These are phyloP conservation scores for Lodderomyces metapsilosis DNA, from an alignment of 1,139 yeast species.

Conservation along the genomic window DNA sequence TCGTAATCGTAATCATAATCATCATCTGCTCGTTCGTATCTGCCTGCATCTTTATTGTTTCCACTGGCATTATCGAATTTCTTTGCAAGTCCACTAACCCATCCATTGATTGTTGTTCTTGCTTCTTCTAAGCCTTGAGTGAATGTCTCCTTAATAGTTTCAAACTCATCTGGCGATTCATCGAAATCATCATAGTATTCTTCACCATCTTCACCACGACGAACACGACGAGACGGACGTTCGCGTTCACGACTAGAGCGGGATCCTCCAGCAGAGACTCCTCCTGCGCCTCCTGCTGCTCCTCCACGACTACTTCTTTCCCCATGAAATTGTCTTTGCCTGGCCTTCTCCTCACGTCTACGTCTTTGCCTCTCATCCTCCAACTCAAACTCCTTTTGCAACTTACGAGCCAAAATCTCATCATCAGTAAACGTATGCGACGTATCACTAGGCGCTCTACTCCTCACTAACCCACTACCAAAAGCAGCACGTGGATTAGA, in stretches of 20 bases:
- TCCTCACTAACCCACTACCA: constrained; percentile 7
- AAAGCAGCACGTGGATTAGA: not conserved
- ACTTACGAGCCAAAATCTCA: constrained; percentile 76
- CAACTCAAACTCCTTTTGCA: constrained; percentile 68
- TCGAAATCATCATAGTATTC: constrained; percentile 43
- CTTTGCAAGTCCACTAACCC: constrained; percentile 76
- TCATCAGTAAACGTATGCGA: constrained; percentile 47
- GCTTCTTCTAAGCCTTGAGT: constrained; percentile 85
- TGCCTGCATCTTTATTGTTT: constrained; percentile 14
- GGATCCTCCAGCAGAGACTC: not conserved
- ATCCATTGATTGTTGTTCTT: constrained; percentile 68
- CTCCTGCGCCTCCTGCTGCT: not conserved
- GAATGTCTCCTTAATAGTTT: constrained; percentile 68
- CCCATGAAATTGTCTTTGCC: constrained; percentile 9
- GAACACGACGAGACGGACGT: not conserved
- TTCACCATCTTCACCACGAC: constrained; percentile 17
- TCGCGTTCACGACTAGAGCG: constrained; percentile 1
- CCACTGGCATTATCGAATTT: constrained; percentile 34
- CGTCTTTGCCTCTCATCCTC: constrained; percentile 39
- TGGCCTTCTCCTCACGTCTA: constrained; percentile 15
- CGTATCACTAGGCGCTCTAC: constrained; percentile 24
- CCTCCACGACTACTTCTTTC: constrained; percentile 2
- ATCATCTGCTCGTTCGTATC: constrained; percentile 2
- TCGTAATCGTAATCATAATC: constrained; percentile 1
- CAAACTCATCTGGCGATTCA: constrained; percentile 57